Evolutionary conservation across 2,329 filamentous ascomycete genomes (phyloP).

Genomic region (Dothideomycetidae sp.): DNA sequence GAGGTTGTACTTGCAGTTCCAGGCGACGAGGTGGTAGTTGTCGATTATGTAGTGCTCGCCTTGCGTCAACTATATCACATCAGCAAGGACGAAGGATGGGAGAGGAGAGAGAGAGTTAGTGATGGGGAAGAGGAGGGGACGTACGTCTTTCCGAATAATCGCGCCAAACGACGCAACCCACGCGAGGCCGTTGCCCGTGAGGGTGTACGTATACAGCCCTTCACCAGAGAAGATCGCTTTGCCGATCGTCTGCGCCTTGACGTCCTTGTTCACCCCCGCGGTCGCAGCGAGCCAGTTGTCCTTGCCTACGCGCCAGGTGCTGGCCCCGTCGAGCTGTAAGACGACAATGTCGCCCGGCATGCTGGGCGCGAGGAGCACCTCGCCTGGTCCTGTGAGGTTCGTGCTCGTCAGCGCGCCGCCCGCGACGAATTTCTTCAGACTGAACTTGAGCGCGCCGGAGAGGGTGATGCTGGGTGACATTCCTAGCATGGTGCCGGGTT

Average conservation of each 20-base stretch:
- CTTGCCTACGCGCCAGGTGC: slow-evolving; percentile 71
- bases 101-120: slow-evolving; percentile 4
- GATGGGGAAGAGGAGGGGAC: slow-evolving; percentile 23
- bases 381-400: slow-evolving; percentile 76
- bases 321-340: slow-evolving; percentile 55
- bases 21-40: slow-evolving; percentile 64
- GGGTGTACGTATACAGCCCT: slow-evolving; percentile 79
- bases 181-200: slow-evolving; percentile 63
- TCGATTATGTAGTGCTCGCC: slow-evolving; percentile 82
- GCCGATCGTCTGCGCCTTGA: slow-evolving; percentile 69
- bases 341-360: slow-evolving; percentile 75
- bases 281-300: slow-evolving; percentile 80
- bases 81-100: slow-evolving; percentile 1
- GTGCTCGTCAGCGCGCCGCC: slow-evolving; percentile 68
- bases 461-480: slow-evolving; percentile 85
- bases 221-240: slow-evolving; percentile 94
- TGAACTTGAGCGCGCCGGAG: slow-evolving; percentile 71
- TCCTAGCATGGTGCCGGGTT: slow-evolving; percentile 82
- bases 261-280: slow-evolving; percentile 74
- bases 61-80: slow-evolving; percentile 31
- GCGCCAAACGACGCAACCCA: slow-evolving; percentile 93
- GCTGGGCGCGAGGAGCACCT: slow-evolving; percentile 68
- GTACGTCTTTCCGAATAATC: slow-evolving; percentile 84
- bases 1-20: slow-evolving; percentile 89
- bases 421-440: slow-evolving; percentile 76